These are phyloP conservation scores for Trichoderma virens DNA, from an alignment of 495 filamentous ascomycete genomes.

Conservation along the genomic window DNA sequence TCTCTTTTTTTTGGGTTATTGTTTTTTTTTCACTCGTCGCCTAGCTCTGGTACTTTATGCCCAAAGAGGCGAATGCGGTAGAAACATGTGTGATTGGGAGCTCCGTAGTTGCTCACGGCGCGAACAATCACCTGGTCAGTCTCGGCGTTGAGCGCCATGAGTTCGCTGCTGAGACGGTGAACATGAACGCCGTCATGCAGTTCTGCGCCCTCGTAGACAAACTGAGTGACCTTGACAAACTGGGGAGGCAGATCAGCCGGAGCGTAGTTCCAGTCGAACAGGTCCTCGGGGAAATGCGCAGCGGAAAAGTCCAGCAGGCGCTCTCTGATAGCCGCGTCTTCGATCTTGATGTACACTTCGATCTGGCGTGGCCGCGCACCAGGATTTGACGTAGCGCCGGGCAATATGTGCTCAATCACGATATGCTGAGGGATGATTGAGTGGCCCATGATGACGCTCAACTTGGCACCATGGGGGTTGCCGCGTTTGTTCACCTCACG, in stretches of 20 bases:
- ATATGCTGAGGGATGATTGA: slow-evolving; percentile 47
- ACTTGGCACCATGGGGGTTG: slow-evolving; percentile 23
- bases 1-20: background rate
- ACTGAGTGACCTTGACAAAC: slow-evolving; percentile 46
- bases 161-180: slow-evolving; percentile 37
- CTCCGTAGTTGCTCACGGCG: slow-evolving; percentile 46
- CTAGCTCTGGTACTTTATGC: slow-evolving; percentile 16
- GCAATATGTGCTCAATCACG: slow-evolving; percentile 56
- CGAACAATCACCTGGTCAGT: slow-evolving; percentile 41
- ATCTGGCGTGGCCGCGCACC: slow-evolving; percentile 49
- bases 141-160: slow-evolving; percentile 25
- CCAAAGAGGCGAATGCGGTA: slow-evolving; percentile 53
- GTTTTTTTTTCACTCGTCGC: background rate
- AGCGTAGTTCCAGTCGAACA: slow-evolving; percentile 12
- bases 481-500: slow-evolving; percentile 18
- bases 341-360: slow-evolving; percentile 49
- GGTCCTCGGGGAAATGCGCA: slow-evolving; percentile 20
- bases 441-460: slow-evolving; percentile 40
- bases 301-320: slow-evolving; percentile 25
- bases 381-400: slow-evolving; percentile 43
- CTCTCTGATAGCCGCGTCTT: slow-evolving; percentile 23
- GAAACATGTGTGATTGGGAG: slow-evolving; percentile 49
- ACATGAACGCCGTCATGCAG: slow-evolving; percentile 40
- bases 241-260: slow-evolving; percentile 18
- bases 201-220: slow-evolving; percentile 41